Evolutionary conservation across 345 rosid species (phyloP).

Genomic region (Iberis pinnata): DNA sequence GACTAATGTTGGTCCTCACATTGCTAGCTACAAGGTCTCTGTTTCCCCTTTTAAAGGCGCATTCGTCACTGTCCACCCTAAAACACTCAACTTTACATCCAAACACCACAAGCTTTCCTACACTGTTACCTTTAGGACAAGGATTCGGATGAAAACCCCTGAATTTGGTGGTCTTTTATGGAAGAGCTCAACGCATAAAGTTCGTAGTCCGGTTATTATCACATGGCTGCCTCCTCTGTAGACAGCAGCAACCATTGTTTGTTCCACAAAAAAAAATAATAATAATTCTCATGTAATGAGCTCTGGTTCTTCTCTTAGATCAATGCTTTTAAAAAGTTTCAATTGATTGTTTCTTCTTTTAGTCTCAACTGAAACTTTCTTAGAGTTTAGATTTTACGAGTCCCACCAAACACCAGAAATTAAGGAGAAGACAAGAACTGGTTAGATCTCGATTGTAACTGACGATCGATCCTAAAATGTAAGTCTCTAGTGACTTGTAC

Average conservation of each 20-base stretch:
- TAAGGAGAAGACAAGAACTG: no score
- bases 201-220: conserved; percentile 68
- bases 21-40: conserved; percentile 48
- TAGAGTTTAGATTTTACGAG: no score
- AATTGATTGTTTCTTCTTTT: no score
- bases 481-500: no score
- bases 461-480: no score
- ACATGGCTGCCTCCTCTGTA: conserved; percentile 56
- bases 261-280: conserved; percentile 21
- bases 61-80: conserved; percentile 47
- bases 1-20: conserved; percentile 71
- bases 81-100: conserved; percentile 47
- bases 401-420: no score
- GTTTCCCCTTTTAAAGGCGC: conserved; percentile 70
- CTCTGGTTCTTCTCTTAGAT: no score
- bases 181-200: conserved; percentile 75
- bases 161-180: conserved; percentile 79
- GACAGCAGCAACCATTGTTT: no score
- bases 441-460: no score
- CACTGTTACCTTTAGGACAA: conserved; percentile 53
- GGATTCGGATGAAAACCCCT: conserved; percentile 40
- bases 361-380: no score
- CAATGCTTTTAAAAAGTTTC: no score
- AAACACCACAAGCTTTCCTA: conserved; percentile 66
- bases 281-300: no score